These are phyloP conservation scores for Quercus rubra DNA, from an alignment of 306 rosid genomes.

Conservation along the genomic window DNA sequence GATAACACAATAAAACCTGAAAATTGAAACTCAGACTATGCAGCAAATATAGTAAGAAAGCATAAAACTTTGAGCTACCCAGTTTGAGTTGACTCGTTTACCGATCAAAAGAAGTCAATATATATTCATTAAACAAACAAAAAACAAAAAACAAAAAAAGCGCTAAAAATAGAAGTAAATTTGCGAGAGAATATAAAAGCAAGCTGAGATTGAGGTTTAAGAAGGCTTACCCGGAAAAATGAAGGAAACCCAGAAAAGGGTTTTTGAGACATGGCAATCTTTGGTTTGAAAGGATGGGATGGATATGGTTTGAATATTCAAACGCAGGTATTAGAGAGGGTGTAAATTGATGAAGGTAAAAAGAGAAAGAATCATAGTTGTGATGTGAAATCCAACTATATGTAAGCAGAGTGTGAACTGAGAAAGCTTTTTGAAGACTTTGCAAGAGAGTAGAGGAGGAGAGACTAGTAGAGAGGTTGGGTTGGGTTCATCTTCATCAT, in stretches of 20 bases:
- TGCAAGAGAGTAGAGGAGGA: background rate
- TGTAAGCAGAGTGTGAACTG: conserved; percentile 22
- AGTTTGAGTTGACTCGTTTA: conserved; percentile 16
- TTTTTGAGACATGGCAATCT: conserved; percentile 13
- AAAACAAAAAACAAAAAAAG: background rate
- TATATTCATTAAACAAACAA: background rate
- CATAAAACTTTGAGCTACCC: background rate
- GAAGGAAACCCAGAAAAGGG: background rate
- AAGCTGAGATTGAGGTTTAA: conserved; percentile 27
- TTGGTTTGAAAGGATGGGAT: background rate
- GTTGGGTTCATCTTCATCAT: too few species aligned
- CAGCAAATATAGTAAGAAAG: background rate
- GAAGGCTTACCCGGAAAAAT: background rate
- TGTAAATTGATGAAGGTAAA: background rate
- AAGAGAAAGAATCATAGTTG: background rate
- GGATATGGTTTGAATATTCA: background rate
- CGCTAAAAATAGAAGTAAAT: background rate
- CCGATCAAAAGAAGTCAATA: background rate
- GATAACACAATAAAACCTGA: too few species aligned
- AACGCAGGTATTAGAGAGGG: background rate
- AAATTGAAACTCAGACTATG: background rate
- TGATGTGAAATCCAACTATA: background rate
- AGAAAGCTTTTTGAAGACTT: background rate
- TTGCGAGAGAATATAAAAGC: background rate
- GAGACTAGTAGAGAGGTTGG: background rate